Base-by-base conservation (phyloP, 2,329 filamentous ascomycete genomes). In the Didymellaceae sp. region DNA sequence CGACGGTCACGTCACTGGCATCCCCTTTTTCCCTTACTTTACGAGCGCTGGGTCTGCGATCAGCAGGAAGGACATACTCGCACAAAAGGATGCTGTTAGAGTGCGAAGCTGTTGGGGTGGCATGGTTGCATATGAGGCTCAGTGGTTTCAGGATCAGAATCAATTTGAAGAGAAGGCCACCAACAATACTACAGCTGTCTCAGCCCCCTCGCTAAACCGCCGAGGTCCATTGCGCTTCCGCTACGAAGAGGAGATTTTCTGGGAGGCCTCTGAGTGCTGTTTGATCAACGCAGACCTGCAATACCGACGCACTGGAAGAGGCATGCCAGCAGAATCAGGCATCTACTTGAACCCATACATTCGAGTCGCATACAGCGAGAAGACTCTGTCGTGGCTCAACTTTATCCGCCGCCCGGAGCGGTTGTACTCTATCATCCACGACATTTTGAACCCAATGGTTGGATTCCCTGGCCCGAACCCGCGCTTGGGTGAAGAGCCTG, bases 61-160 rank as follows among this genome's bases (percentile, higher is more conserved):
- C n/a, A 77, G 73, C 74, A 79, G 87, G 34, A 75, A 78, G 4
- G 87, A 88, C 65, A 85, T 90, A 14, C 70, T 89, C 1, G 75
- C 75, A 0, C 82, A 84, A 46, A 79, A 70, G 28, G 84, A 86
- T 58, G 82, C 87, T 0, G 87, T 91, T 1, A 81, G 84, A 7
- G 88, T 91, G 1, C 82, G 81, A 61, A 86, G 85, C 57, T 91
- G 89, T 72, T 91, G 88, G 89, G 86, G 87, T 43, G 89, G 89
- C 17, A 90, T 91, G 82, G 86, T 84, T 2, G 83, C 83, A 2
- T 86, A 86, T 71, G 80, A 86, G 63, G 85, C 82, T 1, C 73
- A 74, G 37, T 85, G 82, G 69, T 82, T 87, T 37, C 82, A 85
- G 61, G 73, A 77, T 14, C 53, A 58, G 32, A 16, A 45, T 33